phyloP scores from a whole-genome alignment of 176 grass and related monocot genomes.

The Elymus sibiricus region DNA sequence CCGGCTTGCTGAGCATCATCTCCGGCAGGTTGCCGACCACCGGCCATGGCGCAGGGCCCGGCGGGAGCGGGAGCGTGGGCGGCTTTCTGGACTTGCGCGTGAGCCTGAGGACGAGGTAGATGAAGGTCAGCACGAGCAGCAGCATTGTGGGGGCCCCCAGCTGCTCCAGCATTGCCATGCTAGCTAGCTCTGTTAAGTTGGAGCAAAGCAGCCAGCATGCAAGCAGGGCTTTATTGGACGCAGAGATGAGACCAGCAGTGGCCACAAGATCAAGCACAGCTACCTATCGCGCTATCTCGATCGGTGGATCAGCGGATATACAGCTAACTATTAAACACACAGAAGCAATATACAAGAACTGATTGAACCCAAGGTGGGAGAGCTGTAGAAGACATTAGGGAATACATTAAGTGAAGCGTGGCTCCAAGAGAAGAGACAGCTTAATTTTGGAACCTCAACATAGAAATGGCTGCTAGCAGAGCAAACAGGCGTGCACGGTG shows the following conservation, averaged over 20 bases:
- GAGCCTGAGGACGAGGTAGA: background rate
- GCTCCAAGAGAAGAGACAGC: background rate
- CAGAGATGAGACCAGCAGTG: too few relatives aligned
- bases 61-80: too few relatives aligned
- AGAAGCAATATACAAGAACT: too few relatives aligned
- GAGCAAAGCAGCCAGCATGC: background rate
- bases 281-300: too few relatives aligned
- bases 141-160: background rate
- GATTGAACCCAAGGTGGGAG: too few relatives aligned
- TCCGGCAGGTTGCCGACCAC: conserved; percentile 23
- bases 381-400: background rate
- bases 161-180: background rate
- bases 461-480: too few relatives aligned
- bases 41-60: conserved; percentile 34
- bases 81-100: too few relatives aligned
- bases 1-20: conserved; percentile 30
- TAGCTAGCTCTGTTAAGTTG: background rate
- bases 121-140: background rate
- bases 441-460: background rate
- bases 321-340: too few relatives aligned
- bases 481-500: background rate
- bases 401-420: background rate
- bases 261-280: too few relatives aligned
- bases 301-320: too few relatives aligned
- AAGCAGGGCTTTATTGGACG: background rate